phyloP scores from a whole-genome alignment of 768 basidiomycete species.

The Dendrothele bispora region DNA sequence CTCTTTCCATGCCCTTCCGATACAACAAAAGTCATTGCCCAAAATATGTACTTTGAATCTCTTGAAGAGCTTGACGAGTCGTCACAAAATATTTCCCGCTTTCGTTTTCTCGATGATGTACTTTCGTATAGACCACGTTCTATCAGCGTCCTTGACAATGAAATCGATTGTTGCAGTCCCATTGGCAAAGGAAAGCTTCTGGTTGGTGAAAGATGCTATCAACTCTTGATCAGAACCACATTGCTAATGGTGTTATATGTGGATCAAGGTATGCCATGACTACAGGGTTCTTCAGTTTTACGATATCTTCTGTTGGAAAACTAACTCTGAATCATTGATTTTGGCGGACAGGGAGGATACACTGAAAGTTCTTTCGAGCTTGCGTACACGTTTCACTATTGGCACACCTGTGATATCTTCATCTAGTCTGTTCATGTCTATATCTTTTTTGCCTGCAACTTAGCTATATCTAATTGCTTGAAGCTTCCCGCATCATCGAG shows the following conservation, averaged over 20 bases:
- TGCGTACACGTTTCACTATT: slow-evolving; percentile 82
- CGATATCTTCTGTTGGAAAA: not conserved
- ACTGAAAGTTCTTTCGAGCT: slow-evolving; percentile 58
- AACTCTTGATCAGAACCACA: too few species aligned
- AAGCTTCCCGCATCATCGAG: slow-evolving; percentile 84
- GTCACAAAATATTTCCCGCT: slow-evolving; percentile 34
- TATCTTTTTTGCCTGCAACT: not conserved
- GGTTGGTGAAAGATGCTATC: slow-evolving; percentile 56
- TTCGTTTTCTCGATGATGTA: slow-evolving; percentile 38
- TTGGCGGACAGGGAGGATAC: slow-evolving; percentile 65
- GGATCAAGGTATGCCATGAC: slow-evolving; percentile 79
- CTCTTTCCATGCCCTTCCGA: too few species aligned
- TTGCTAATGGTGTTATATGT: slow-evolving; percentile 6
- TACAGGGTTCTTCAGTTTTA: slow-evolving; percentile 52
- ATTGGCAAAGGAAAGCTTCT: slow-evolving; percentile 49
- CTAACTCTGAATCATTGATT: not conserved
- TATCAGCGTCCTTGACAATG: slow-evolving; percentile 3
- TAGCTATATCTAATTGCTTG: not conserved
- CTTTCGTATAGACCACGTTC: slow-evolving; percentile 38
- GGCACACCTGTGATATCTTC: slow-evolving; percentile 67
- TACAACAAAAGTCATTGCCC: too few species aligned
- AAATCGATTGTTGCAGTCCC: too few species aligned
- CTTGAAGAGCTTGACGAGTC: slow-evolving; percentile 61
- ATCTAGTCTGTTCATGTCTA: slow-evolving; percentile 56
- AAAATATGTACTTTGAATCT: slow-evolving; percentile 45